These are phyloP conservation scores for Thermothelomyces thermophilus DNA, from an alignment of 2,329 filamentous ascomycete genomes.

Conservation along the genomic window DNA sequence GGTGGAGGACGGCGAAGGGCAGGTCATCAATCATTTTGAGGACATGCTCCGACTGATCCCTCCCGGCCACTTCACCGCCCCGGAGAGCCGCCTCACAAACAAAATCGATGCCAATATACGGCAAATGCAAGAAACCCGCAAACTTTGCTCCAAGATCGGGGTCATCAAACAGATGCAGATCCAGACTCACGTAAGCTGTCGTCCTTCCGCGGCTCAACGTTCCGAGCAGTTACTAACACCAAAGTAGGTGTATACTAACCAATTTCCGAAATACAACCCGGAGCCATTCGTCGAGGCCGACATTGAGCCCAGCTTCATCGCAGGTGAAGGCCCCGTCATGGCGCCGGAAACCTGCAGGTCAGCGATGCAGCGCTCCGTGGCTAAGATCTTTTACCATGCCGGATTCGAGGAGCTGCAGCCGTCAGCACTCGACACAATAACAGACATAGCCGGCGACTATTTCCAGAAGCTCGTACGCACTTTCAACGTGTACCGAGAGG, in stretches of 20 bases:
- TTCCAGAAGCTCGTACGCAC: slow-evolving; percentile 77
- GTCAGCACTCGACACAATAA: slow-evolving; percentile 82
- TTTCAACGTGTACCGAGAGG: slow-evolving; percentile 75
- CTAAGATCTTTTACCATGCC: slow-evolving; percentile 90
- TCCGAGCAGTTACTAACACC: slow-evolving; percentile 23
- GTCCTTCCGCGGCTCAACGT: not conserved
- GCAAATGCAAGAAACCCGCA: slow-evolving; percentile 94
- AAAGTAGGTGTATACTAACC: slow-evolving; percentile 89
- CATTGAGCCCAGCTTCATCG: slow-evolving; percentile 80
- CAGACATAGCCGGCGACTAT: slow-evolving; percentile 83
- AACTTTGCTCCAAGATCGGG: slow-evolving; percentile 90
- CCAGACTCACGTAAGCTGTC: slow-evolving; percentile 77
- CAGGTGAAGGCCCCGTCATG: slow-evolving; percentile 83
- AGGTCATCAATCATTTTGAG: slow-evolving; percentile 81
- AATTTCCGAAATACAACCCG: slow-evolving; percentile 93
- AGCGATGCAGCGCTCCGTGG: slow-evolving; percentile 82
- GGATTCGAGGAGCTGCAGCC: slow-evolving; percentile 97
- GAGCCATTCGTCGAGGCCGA: slow-evolving; percentile 84
- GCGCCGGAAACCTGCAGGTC: slow-evolving; percentile 73
- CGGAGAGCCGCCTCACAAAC: slow-evolving; percentile 64
- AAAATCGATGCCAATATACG: slow-evolving; percentile 87
- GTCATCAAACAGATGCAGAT: slow-evolving; percentile 99
- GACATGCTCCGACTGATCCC: slow-evolving; percentile 76
- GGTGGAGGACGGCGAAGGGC: slow-evolving; percentile 83
- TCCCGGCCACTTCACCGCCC: slow-evolving; percentile 66